Percentiles rank a stretch among this genome's conserved stretches.
Conservation (phyloP, 1,284 basidiomycete species). For the Naganishia cerealis region DNA sequence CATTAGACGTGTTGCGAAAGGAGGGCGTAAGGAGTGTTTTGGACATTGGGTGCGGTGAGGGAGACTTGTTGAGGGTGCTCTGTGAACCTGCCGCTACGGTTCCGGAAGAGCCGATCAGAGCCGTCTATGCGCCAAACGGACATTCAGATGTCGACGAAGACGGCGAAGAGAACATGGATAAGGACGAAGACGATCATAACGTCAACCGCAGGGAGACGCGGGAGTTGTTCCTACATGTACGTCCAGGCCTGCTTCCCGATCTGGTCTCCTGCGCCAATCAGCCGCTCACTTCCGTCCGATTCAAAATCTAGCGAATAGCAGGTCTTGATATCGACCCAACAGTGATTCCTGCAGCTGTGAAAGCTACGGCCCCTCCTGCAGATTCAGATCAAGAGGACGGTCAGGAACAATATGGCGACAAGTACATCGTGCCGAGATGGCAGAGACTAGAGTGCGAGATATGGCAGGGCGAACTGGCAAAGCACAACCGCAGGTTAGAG, state of each 20-base stretch:
- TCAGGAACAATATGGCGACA: neutral
- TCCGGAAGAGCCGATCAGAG: slow-evolving; percentile 45
- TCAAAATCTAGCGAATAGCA: slow-evolving; percentile 45
- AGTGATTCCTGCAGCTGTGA: slow-evolving; percentile 46
- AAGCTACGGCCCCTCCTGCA: slow-evolving; percentile 39
- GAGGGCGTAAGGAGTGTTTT: slow-evolving; percentile 49
- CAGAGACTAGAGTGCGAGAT: slow-evolving; percentile 69
- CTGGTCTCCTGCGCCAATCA: neutral
- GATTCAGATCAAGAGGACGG: slow-evolving; percentile 1
- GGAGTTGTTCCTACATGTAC: slow-evolving; percentile 49
- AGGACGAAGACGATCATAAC: slow-evolving; percentile 17
- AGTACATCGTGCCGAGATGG: slow-evolving; percentile 61
- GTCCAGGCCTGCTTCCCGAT: slow-evolving; percentile 28
- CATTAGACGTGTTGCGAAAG: slow-evolving; percentile 47
- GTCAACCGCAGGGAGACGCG: slow-evolving; percentile 10
- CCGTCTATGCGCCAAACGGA: slow-evolving; percentile 32
- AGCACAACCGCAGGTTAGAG: slow-evolving; percentile 70
- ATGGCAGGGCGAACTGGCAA: slow-evolving; percentile 78
- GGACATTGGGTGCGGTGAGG: slow-evolving; percentile 52
- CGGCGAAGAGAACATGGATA: slow-evolving; percentile 27
- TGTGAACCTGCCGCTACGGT: slow-evolving; percentile 48
- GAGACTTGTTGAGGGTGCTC: slow-evolving; percentile 48
- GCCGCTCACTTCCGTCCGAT: neutral
- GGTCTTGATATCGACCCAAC: slow-evolving; percentile 49
- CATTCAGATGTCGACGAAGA: slow-evolving; percentile 37